Evolutionary conservation across 208 protist genomes (phyloP).

Genomic region (Leishmania arabica): DNA sequence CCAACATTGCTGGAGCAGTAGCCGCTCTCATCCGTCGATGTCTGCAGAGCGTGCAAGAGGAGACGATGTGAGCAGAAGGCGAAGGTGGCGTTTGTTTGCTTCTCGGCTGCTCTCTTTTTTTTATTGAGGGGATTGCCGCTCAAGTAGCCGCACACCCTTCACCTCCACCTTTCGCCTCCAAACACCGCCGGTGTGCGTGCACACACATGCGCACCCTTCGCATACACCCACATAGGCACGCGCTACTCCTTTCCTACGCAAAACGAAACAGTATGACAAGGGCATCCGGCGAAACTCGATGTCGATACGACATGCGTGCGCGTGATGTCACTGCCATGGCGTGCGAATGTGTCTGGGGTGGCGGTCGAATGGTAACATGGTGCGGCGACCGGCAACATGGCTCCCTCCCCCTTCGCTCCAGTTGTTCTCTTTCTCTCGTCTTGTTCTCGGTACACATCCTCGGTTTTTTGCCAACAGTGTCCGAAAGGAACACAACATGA

Average conservation of each 20-base stretch:
- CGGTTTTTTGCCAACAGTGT: neutral
- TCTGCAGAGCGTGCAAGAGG: neutral
- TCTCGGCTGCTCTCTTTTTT: neutral
- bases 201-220: neutral
- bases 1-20: neutral
- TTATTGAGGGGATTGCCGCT: neutral
- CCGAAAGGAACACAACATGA: neutral
- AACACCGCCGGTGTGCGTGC: neutral
- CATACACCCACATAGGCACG: neutral
- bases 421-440: neutral
- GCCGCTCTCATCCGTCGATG: neutral
- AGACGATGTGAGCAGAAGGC: neutral
- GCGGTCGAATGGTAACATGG: neutral
- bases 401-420: neutral
- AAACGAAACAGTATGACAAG: neutral
- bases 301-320: neutral
- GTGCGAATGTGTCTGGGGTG: neutral
- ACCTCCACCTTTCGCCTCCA: neutral
- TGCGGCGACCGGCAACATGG: neutral
- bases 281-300: neutral
- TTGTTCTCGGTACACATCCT: no score
- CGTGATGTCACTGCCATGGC: neutral
- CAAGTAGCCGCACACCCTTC: neutral
- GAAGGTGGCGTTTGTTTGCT: neutral
- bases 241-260: neutral